Evolutionary conservation across 2,329 filamentous ascomycete species (phyloP), one percentile per base, ranked within the genome.

Genomic region (Oidium heveae): DNA sequence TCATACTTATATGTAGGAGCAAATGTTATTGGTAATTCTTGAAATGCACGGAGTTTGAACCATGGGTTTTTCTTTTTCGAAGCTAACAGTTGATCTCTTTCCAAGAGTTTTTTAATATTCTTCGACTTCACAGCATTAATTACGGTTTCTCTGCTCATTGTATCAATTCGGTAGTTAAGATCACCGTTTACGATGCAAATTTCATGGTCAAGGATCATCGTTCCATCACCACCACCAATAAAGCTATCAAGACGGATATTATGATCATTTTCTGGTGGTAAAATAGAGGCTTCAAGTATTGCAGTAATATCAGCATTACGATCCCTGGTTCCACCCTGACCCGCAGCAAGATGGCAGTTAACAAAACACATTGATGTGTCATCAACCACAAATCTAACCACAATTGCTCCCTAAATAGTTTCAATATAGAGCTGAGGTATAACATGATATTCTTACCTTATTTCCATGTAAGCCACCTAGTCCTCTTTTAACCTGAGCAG

Each of bases 1-100:
- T 98, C 93, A 61, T 98, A 98, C 66, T 98, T 98, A 68, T 98
- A 98, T 0, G 91, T 93, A 1, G 91, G 91, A 15, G 96, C 66
- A 63, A 98, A 98, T 0, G 78, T 77, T 55, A 98, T 88, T 0
- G 79, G 73, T 55, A 82, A 74, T 68, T 98, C 91, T n/a, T 82
- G 80, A 66, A 98, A 96, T 0, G 86, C 82, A 20, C 88, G 80
- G 5, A 98, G 74, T 32, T 85, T 78, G 69, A 96, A 95, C 0
- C 80, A 84, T 0, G 89, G 87, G 62, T 95, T 95, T 61, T 86
- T 85, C 53, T 87, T 84, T 55, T 84, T 79, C 13, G 87, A 89
- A 0, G 94, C 82, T 1, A 96, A 78, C 5, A 98, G 74, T 65
- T 98, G 91, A 64, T 98, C 91, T 52, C 91, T 80, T 56, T 96